These are phyloP conservation scores for Acanthamoeba castellanii DNA, from an alignment of 208 protist species.

Conservation along the genomic window DNA sequence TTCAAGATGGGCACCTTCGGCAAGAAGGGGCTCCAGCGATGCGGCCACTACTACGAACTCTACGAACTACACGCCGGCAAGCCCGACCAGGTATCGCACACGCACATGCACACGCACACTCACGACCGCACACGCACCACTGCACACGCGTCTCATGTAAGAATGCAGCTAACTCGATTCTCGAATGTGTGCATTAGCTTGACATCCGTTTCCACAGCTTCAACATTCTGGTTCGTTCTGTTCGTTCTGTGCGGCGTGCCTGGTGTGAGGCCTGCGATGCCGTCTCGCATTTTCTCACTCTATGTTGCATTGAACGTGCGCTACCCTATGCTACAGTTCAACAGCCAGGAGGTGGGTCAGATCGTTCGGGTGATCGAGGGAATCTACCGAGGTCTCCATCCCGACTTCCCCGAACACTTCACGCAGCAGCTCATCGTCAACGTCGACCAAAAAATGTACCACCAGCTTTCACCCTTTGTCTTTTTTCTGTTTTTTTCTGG, in stretches of 20 bases:
- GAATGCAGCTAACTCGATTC: neutral
- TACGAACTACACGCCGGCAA: neutral
- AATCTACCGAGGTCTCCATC: neutral
- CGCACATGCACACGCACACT: neutral
- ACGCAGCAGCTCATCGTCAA: conserved; percentile 8
- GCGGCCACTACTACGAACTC: conserved; percentile 42
- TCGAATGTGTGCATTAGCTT: neutral
- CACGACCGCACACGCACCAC: no score
- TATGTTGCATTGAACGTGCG: no score
- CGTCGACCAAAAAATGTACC: neutral
- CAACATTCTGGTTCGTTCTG: conserved; percentile 1
- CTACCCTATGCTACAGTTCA: neutral
- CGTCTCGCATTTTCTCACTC: no score
- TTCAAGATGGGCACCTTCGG: conserved; percentile 44
- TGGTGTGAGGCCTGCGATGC: no score
- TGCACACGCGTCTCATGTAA: neutral
- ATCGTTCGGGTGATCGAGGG: neutral
- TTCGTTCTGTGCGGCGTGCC: neutral
- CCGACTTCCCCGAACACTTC: conserved; percentile 1
- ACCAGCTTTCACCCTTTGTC: neutral
- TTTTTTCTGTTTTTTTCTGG: no score
- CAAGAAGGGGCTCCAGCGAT: conserved; percentile 33
- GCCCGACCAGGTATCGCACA: neutral
- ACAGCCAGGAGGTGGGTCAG: neutral
- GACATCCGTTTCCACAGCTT: conserved; percentile 26